Percentiles rank a stretch among this genome's conserved stretches.
phyloP scores from a whole-genome alignment of 495 filamentous ascomycete species.

The Staphylotrichum longicolle region DNA sequence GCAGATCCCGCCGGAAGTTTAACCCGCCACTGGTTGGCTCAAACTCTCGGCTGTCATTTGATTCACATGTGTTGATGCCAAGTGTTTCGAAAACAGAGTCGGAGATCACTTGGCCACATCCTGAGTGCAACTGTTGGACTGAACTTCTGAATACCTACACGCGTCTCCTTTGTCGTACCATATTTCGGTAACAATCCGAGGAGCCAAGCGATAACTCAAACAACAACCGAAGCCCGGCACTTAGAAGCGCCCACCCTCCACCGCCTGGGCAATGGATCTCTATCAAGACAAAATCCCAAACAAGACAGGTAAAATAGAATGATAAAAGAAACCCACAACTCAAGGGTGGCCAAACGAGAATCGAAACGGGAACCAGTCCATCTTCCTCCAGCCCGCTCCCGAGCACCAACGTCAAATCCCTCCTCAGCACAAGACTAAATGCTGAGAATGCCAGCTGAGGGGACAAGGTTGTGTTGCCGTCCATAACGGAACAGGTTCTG shows the following conservation, averaged over 20 bases:
- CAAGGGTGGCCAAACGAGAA: not conserved
- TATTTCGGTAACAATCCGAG: no score
- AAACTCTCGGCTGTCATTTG: conserved; percentile 3
- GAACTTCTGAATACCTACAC: no score
- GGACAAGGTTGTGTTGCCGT: no score
- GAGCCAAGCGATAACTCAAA: no score
- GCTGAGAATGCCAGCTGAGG: not conserved
- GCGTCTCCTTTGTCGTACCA: no score
- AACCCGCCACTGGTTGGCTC: not conserved
- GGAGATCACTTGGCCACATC: no score
- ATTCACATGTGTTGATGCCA: conserved; percentile 3
- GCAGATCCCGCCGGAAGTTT: conserved; percentile 12
- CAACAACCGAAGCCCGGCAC: no score
- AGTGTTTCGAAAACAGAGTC: not conserved
- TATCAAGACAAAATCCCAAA: not conserved
- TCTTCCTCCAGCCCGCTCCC: not conserved
- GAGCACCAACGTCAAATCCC: not conserved
- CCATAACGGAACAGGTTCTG: no score
- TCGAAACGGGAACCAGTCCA: not conserved
- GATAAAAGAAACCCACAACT: not conserved
- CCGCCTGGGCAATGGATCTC: not conserved
- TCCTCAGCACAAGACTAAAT: not conserved
- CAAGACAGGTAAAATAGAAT: not conserved
- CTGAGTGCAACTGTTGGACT: no score
- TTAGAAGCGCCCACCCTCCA: no score